Evolutionary conservation across 768 basidiomycete genomes (phyloP), one percentile per base, ranked within the genome.

Genomic region (Tephrocybe sp.): DNA sequence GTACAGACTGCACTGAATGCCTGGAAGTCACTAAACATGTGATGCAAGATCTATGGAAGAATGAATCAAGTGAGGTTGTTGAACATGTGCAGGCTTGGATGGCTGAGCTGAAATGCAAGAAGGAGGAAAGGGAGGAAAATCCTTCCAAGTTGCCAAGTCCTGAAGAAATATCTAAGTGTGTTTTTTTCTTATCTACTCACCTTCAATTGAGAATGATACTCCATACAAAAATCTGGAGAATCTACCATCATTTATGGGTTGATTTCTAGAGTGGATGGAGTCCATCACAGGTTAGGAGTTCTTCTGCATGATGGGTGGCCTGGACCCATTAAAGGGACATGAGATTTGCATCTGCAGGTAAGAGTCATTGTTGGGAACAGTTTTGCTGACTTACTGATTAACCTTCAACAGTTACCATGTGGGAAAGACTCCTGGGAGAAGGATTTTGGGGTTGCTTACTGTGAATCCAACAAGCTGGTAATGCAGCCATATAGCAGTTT

Each of bases 131-230:
- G 24, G 17, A 34, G n/a, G 17, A 39, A 9, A 10, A 10, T 3
- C 25, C 17, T 3, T 2, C n/a, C 15, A 20, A 30, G 14, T 38
- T 25, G 20, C 47, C 26, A 20, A 20, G 20, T 18, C 32, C 46
- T 3, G 51, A 41, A 21, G 21, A 53, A 25, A 48, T 48, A 7
- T 2, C 20, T 11, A 30, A 36, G 51, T 53, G 36, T 2, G 41
- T 30, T 30, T 5, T 11, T 30, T 30, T 26, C 21, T 10, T 21
- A 8, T 36, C 7, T 9, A 15, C 6, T 36, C 4, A 15, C n/a
- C n/a, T 33, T 17, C 28, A 5, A 11, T 5, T 30, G 28, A 30
- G 6, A 5, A 11, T 30, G 6, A 30, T 25, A n/a, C n/a, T n/a
- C n/a, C 12, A n/a, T 30, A 43, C 30, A 48, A 37, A 12, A 39